Evolutionary conservation across 202 grass and related monocot species (phyloP).

Genomic region (Musa balbisiana): DNA sequence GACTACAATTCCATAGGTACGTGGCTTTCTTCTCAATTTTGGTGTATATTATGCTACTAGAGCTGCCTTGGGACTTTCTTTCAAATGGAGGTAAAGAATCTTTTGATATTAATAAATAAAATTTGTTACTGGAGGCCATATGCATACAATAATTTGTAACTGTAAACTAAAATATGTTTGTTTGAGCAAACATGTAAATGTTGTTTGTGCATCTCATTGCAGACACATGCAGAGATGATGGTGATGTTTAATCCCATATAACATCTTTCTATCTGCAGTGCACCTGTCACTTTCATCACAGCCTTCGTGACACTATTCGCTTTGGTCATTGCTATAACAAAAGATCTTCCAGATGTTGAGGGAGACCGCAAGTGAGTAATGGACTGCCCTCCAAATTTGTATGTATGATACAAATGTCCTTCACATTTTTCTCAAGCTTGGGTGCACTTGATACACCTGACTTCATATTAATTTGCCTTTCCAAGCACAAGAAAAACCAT

Average conservation of each 20-base stretch:
- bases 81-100: conserved; percentile 85
- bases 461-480: neutral
- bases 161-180: conserved; percentile 10
- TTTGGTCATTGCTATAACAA: conserved; percentile 99
- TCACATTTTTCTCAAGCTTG: neutral
- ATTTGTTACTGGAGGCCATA: neutral
- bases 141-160: neutral
- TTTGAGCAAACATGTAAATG: conserved; percentile 27
- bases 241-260: conserved; percentile 41
- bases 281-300: conserved; percentile 93
- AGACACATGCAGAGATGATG: conserved; percentile 33
- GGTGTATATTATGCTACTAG: conserved; percentile 99
- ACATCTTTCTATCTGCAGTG: conserved; percentile 64
- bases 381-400: neutral
- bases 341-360: conserved; percentile 99
- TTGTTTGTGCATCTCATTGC: conserved; percentile 34
- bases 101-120: neutral
- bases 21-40: conserved; percentile 99
- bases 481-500: neutral
- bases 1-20: conserved; percentile 45
- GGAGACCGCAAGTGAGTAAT: conserved; percentile 87
- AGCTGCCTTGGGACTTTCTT: conserved; percentile 84
- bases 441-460: no score
- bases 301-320: conserved; percentile 94
- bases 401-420: neutral